A percentile compares a stretch with the other conserved stretches of the same genome.
These are phyloP conservation scores for Lepiota brunneoincarnata DNA, from an alignment of 768 basidiomycete genomes.

Conservation along the genomic window DNA sequence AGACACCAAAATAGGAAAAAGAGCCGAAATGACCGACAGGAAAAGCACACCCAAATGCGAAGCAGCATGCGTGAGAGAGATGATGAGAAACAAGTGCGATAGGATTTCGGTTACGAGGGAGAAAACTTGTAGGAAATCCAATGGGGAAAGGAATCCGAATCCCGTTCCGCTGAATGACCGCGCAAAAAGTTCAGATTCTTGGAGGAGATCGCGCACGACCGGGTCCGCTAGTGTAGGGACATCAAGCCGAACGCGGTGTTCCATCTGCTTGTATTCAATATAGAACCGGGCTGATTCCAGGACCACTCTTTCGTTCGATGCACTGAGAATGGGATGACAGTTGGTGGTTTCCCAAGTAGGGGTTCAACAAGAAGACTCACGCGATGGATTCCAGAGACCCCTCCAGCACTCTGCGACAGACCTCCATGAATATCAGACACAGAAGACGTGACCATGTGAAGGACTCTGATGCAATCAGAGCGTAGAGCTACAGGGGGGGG, in stretches of 20 bases:
- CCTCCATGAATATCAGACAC: slow-evolving; percentile 58
- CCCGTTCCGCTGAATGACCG: slow-evolving; percentile 76
- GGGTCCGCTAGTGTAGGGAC: slow-evolving; percentile 78
- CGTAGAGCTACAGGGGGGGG: slow-evolving; percentile 53
- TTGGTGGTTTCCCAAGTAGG: slow-evolving; percentile 12
- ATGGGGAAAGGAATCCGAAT: slow-evolving; percentile 77
- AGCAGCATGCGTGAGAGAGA: slow-evolving; percentile 57
- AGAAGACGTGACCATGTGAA: slow-evolving; percentile 69
- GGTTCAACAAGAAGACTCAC: slow-evolving; percentile 44
- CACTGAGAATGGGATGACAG: slow-evolving; percentile 35
- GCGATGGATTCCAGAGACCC: slow-evolving; percentile 67
- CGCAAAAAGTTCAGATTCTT: slow-evolving; percentile 83
- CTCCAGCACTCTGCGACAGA: slow-evolving; percentile 62
- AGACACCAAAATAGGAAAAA: slow-evolving; percentile 57
- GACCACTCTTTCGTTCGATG: slow-evolving; percentile 70
- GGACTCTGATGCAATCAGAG: slow-evolving; percentile 63
- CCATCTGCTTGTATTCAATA: slow-evolving; percentile 77
- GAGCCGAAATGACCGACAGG: slow-evolving; percentile 58
- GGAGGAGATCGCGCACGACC: slow-evolving; percentile 70
- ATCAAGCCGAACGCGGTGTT: slow-evolving; percentile 73
- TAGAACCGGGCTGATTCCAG: slow-evolving; percentile 70
- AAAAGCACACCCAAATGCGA: slow-evolving; percentile 56
- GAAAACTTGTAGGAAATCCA: slow-evolving; percentile 75
- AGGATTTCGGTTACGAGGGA: slow-evolving; percentile 68
- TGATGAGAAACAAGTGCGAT: slow-evolving; percentile 68